Conservation (phyloP, 1,284 basidiomycete genomes). For the Ceratobasidium sp. region DNA sequence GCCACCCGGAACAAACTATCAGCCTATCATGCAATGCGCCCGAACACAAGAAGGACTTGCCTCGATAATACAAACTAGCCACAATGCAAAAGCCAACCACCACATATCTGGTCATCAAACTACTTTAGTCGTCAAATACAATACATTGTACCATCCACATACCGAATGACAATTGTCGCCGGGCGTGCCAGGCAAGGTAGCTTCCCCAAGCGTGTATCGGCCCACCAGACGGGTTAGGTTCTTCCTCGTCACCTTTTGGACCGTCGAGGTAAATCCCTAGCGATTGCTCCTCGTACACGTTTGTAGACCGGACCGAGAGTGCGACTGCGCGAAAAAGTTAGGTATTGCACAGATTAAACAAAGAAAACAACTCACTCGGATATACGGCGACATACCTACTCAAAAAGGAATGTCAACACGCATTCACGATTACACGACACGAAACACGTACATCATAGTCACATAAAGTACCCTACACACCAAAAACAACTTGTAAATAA, state of each 20-base stretch:
- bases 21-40: conserved; percentile 8
- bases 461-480: conserved; percentile 79
- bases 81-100: conserved; percentile 85
- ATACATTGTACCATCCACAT: conserved; percentile 49
- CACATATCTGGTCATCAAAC: conserved; percentile 76
- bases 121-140: conserved; percentile 42
- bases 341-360: conserved; percentile 64
- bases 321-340: conserved; percentile 56
- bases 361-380: conserved; percentile 60
- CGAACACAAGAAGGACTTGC: conserved; percentile 58
- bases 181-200: conserved; percentile 83
- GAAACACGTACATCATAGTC: conserved; percentile 84
- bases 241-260: conserved; percentile 61
- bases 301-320: conserved; percentile 90
- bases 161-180: conserved; percentile 91
- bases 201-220: conserved; percentile 78
- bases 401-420: conserved; percentile 17
- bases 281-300: conserved; percentile 95
- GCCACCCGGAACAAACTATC: conserved; percentile 16
- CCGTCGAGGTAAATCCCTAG: conserved; percentile 77
- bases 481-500: conserved; percentile 51
- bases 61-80: conserved; percentile 90
- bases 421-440: too few relatives aligned
- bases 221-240: conserved; percentile 61
- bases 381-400: conserved; percentile 64